Evolutionary conservation across 176 grass and related monocot genomes (phyloP), one percentile per base, ranked within the genome.

Genomic region (Rhynchospora breviuscula): DNA sequence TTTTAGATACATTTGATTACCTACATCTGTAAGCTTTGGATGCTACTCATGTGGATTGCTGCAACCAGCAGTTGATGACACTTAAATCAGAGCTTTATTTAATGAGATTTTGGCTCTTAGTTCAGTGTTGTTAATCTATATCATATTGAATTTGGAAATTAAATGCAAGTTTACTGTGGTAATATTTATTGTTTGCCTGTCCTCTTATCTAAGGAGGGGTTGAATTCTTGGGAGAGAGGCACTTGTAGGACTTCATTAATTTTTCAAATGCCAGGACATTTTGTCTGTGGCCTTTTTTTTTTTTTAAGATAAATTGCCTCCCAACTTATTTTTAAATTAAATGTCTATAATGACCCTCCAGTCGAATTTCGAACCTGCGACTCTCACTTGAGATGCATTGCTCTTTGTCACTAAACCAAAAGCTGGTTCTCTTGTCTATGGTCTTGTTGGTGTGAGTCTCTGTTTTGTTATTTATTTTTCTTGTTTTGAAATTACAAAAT

Each of bases 41-140:
- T 80, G 15, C 78, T 33, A n/a, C 15, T 80, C 18, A 62, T 78
- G 46, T 52, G 48, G 9, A 9, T 14, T 54, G 54, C 72, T 78
- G 73, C 22, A 15, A 78, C 46, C 0, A 19, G 77, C 14, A 79
- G 77, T 79, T 79, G 71, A 59, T 79, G 77, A 79, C 29, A 59
- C 23, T n/a, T 10, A 25, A 49, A 53, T 26, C 72, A 77, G 3
- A 59, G 45, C 17, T 18, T 35, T 61, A 40, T 79, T 79, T 79
- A 61, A 40, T 79, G 77, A 59, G 56, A 6, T 59, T 79, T 29
- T 79, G 77, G 77, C 13, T 60, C 77, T 33, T 56, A 35, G 9
- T 35, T 15, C 14, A 10, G 56, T 43, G 76, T 29, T 33, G 52
- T 79, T 79, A 53, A 26, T 59, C 10, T 59, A 1, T n/a, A n/a